These are phyloP conservation scores for Fraxinus velutina DNA, from an alignment of 305 asterid species.

Conservation along the genomic window DNA sequence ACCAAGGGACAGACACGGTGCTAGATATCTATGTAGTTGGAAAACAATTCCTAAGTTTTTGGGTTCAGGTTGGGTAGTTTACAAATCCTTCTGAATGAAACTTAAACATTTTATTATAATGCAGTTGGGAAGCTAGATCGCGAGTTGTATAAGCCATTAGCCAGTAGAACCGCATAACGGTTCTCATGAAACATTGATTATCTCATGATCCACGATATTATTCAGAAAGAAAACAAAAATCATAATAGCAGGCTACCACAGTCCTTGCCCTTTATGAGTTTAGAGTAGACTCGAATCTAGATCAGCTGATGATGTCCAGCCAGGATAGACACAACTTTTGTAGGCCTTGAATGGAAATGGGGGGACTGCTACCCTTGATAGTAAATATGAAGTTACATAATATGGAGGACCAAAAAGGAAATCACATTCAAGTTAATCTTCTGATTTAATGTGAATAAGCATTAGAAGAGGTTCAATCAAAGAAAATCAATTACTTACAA, in stretches of 20 bases:
- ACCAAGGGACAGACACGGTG: neutral
- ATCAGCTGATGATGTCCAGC: neutral
- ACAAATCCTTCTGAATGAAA: neutral
- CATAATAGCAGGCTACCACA: neutral
- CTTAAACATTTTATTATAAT: neutral
- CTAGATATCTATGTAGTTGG: neutral
- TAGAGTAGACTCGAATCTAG: neutral
- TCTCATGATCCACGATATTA: neutral
- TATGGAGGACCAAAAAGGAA: neutral
- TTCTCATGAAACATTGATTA: neutral
- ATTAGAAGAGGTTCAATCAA: conserved; percentile 2
- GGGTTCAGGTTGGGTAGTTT: neutral
- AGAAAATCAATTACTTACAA: conserved; percentile 56
- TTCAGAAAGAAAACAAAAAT: neutral
- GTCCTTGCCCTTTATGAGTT: neutral
- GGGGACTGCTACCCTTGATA: neutral
- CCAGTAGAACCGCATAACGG: neutral
- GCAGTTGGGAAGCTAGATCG: neutral
- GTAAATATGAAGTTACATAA: neutral
- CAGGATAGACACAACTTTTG: neutral
- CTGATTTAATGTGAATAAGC: neutral
- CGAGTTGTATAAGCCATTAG: neutral
- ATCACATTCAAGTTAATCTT: neutral
- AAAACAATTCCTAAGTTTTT: neutral
- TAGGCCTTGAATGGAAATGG: neutral